Conservation (phyloP, 345 rosid genomes). For the Syzygium oleosum region DNA sequence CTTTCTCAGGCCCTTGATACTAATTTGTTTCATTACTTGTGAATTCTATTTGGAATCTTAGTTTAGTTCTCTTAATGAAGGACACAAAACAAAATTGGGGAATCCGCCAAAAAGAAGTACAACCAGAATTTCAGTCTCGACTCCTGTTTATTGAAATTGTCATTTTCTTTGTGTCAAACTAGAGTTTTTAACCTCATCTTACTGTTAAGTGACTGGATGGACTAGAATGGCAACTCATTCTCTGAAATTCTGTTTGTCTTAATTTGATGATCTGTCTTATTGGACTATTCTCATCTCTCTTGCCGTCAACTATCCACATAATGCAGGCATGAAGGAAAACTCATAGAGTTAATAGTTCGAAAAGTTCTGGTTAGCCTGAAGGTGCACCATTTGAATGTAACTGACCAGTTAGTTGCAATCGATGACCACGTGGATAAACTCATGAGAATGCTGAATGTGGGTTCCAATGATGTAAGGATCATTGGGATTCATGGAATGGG, state of each 20-base stretch:
- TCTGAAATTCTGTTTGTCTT: not conserved
- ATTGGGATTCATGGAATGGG: constrained; percentile 23
- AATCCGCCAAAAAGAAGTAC: not conserved
- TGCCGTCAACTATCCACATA: not conserved
- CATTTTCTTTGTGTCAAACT: not conserved
- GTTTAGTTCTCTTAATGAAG: not conserved
- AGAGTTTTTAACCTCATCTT: not conserved
- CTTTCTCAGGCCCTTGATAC: not conserved
- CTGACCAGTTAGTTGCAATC: constrained; percentile 6
- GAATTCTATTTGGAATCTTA: not conserved
- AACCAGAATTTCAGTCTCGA: not conserved
- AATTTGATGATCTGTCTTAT: not conserved
- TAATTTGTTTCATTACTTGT: not conserved
- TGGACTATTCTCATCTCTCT: not conserved
- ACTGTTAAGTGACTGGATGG: not conserved
- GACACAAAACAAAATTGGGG: not conserved
- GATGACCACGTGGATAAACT: constrained; percentile 2
- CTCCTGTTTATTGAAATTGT: not conserved
- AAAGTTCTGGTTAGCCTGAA: constrained; percentile 8
- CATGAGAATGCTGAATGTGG: constrained; percentile 1
- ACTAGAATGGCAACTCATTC: not conserved
- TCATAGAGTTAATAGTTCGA: constrained; percentile 1
- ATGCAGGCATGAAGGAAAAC: constrained; percentile 11
- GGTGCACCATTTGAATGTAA: constrained; percentile 6
- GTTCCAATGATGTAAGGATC: not conserved